Base-by-base conservation (phyloP, 495 filamentous ascomycete genomes). In the Penicillium paxilli region DNA sequence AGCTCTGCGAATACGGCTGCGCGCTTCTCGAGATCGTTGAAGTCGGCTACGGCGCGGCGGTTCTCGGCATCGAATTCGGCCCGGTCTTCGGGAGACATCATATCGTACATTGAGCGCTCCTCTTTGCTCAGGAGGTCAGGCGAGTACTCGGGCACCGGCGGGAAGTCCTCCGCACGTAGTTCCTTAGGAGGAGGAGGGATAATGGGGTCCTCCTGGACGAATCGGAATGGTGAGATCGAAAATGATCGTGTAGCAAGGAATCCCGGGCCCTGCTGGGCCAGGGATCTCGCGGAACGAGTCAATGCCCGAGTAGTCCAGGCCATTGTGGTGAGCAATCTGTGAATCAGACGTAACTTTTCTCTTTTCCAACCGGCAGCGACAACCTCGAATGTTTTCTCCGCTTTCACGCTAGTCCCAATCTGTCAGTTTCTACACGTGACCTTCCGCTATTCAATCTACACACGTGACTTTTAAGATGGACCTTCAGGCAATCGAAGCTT, bases 41-140 rank as follows among this genome's bases (percentile, higher is more conserved):
- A 78, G 26, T 75, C 63, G 47, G 65, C 67, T 17, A 75, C 70
- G 16, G 70, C 42, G 16, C 55, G 58, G 44, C 57, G 64, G 48
- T 74, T 74, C 51, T 71, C 66, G 24, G 63, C 66, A 53, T 78
- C 72, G 38, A 78, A 83, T 16, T 70, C 55, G 22, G 58, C 54
- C 24, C 70, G 71, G 26, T 83, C 77, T 45, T 80, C 71, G 2
- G 73, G 72, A 5, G 78, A 67, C 55, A 83, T 55, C 59, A 75
- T 58, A 35, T 80, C 69, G 53, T 81, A 83, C 65, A 70, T 66
- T 5, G 71, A 71, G 26, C 72, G 75, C 35, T 75, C 71, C 45
- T 77, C 71, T 16, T 70, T 54, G 41, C 51, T 64, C 28, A 83
- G 63, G 8, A 60, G 50, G 1, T 75, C 69, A 25, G 68, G 65